Conservation (phyloP, 1,284 basidiomycete species). For the Naganishia sp. region DNA sequence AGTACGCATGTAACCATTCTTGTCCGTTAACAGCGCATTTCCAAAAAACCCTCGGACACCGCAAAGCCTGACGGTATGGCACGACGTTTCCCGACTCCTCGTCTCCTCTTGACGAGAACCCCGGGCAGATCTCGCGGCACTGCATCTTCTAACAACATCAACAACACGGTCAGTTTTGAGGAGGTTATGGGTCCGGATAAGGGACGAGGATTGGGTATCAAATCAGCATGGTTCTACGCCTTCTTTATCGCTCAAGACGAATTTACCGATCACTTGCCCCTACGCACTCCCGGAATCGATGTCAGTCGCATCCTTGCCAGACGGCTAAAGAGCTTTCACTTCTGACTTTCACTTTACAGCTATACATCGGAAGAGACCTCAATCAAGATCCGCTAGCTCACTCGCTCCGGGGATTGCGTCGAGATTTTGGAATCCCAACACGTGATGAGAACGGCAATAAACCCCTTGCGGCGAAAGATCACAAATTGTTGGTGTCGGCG, state of each 20-base stretch:
- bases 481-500: conserved; percentile 9
- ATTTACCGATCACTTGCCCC: conserved; percentile 26
- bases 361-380: conserved; percentile 33
- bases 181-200: conserved; percentile 25
- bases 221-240: conserved; percentile 15
- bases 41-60: background rate
- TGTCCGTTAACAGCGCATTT: background rate
- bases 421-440: conserved; percentile 7
- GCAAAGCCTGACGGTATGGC: background rate
- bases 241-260: conserved; percentile 31
- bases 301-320: background rate
- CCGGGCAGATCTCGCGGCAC: conserved; percentile 4
- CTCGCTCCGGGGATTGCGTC: background rate
- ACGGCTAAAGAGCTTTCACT: background rate
- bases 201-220: conserved; percentile 15
- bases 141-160: background rate
- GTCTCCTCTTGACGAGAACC: conserved; percentile 27
- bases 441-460: conserved; percentile 10
- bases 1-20: background rate
- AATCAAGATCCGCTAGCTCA: conserved; percentile 26
- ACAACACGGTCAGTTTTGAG: conserved; percentile 26
- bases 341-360: conserved; percentile 1
- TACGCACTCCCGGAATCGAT: conserved; percentile 7
- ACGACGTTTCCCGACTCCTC: conserved; percentile 19
- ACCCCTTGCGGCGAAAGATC: conserved; percentile 1